phyloP scores from a whole-genome alignment of 495 filamentous ascomycete species.

The Endocarpon pusillum region DNA sequence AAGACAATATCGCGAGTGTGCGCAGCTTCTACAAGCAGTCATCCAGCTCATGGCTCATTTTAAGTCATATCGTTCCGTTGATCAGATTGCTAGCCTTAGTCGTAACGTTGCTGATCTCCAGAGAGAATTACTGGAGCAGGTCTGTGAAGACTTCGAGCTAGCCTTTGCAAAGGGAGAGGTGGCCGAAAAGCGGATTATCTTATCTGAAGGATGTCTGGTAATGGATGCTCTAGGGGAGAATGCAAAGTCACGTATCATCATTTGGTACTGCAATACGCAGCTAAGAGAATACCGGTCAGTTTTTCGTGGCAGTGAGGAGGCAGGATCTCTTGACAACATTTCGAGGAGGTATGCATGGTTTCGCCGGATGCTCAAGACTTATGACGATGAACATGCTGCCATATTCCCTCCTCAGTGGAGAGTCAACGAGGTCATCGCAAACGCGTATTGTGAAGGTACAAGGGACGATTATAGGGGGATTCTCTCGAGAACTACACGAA shows the following conservation, averaged over 20 bases:
- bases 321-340: slow-evolving; percentile 93
- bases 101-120: slow-evolving; percentile 90
- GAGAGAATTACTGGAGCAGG: slow-evolving; percentile 82
- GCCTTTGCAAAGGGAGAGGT: slow-evolving; percentile 85
- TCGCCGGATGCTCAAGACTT: slow-evolving; percentile 84
- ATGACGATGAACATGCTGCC: slow-evolving; percentile 79
- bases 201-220: slow-evolving; percentile 77
- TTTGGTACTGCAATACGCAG: slow-evolving; percentile 97
- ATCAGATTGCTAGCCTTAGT: slow-evolving; percentile 89
- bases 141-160: slow-evolving; percentile 96
- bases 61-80: slow-evolving; percentile 92
- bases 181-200: slow-evolving; percentile 43
- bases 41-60: slow-evolving; percentile 98
- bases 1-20: slow-evolving; percentile 90
- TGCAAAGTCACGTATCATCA: slow-evolving; percentile 65
- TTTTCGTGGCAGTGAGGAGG: slow-evolving; percentile 91
- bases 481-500: slow-evolving; percentile 70
- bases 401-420: slow-evolving; percentile 84
- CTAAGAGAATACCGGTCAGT: slow-evolving; percentile 89
- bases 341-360: slow-evolving; percentile 92
- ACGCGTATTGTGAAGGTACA: slow-evolving; percentile 86
- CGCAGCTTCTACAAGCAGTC: slow-evolving; percentile 85
- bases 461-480: slow-evolving; percentile 91
- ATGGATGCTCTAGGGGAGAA: slow-evolving; percentile 92
- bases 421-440: slow-evolving; percentile 79